phyloP scores from a whole-genome alignment of 1,284 basidiomycete species.

The Naganishia cerealis region DNA sequence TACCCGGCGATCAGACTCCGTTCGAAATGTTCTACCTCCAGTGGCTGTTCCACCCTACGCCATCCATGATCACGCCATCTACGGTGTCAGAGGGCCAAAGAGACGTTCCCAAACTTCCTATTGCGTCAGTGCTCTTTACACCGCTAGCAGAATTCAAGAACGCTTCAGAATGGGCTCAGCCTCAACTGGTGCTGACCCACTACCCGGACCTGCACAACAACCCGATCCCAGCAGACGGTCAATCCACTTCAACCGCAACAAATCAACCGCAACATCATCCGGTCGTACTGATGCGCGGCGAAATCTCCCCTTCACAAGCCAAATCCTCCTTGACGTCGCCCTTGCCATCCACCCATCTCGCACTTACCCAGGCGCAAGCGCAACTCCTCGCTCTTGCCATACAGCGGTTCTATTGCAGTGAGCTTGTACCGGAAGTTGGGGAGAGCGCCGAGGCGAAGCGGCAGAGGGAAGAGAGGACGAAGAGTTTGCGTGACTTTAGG shows the following conservation, averaged over 20 bases:
- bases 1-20: slow-evolving; percentile 44
- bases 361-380: slow-evolving; percentile 71
- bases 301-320: slow-evolving; percentile 67
- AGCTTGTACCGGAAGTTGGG: slow-evolving; percentile 27
- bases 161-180: slow-evolving; percentile 81
- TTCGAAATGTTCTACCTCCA: slow-evolving; percentile 87
- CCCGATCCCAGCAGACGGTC: slow-evolving; percentile 1
- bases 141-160: slow-evolving; percentile 92
- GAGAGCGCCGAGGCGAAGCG: slow-evolving; percentile 40
- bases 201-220: slow-evolving; percentile 83
- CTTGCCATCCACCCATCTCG: slow-evolving; percentile 30
- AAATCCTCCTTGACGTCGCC: slow-evolving; percentile 51
- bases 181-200: slow-evolving; percentile 83
- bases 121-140: slow-evolving; percentile 76
- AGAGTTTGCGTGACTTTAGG: slow-evolving; percentile 47
- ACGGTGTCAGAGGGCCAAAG: slow-evolving; percentile 49
- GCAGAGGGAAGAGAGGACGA: slow-evolving; percentile 45
- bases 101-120: slow-evolving; percentile 48
- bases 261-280: slow-evolving; percentile 59
- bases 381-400: slow-evolving; percentile 73
- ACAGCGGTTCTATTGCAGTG: slow-evolving; percentile 72
- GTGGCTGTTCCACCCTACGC: slow-evolving; percentile 72
- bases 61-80: slow-evolving; percentile 54
- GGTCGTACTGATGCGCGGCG: slow-evolving; percentile 83
- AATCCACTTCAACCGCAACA: neutral